Percentiles rank a stretch among this genome's conserved stretches.
phyloP scores from a whole-genome alignment of 1,284 basidiomycete genomes.

The Naganishia sp. region DNA sequence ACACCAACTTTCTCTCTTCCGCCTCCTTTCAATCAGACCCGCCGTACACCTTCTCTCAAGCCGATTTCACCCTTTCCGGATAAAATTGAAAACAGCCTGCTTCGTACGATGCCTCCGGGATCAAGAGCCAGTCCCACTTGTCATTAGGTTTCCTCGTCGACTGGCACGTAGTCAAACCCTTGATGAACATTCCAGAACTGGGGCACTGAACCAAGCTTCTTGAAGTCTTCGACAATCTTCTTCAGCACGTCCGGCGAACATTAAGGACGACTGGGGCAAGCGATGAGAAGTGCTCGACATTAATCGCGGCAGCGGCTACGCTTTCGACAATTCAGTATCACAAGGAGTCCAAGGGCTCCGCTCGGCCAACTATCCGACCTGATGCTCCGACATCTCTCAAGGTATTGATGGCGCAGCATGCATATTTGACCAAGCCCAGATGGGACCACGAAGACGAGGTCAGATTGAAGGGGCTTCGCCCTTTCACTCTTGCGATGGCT shows the following conservation, averaged over 20 bases:
- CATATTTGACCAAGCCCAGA: constrained; percentile 5
- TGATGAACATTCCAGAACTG: constrained; percentile 2
- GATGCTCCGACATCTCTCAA: neutral
- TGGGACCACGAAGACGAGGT: constrained; percentile 13
- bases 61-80: neutral
- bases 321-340: no score
- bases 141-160: constrained; percentile 1
- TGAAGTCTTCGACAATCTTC: neutral
- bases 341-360: no score
- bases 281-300: neutral
- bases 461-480: neutral
- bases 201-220: constrained; percentile 6
- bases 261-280: neutral
- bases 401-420: constrained; percentile 9
- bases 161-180: constrained; percentile 4
- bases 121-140: neutral
- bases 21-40: constrained; percentile 2
- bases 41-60: neutral
- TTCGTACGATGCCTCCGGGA: neutral
- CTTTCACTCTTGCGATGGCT: constrained; percentile 1
- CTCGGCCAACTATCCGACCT: neutral
- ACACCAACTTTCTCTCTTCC: neutral
- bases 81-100: neutral
- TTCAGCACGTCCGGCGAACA: neutral
- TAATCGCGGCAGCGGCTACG: no score